phyloP scores from a whole-genome alignment of 805 yeast species.

The Starmerella vaccinii region DNA sequence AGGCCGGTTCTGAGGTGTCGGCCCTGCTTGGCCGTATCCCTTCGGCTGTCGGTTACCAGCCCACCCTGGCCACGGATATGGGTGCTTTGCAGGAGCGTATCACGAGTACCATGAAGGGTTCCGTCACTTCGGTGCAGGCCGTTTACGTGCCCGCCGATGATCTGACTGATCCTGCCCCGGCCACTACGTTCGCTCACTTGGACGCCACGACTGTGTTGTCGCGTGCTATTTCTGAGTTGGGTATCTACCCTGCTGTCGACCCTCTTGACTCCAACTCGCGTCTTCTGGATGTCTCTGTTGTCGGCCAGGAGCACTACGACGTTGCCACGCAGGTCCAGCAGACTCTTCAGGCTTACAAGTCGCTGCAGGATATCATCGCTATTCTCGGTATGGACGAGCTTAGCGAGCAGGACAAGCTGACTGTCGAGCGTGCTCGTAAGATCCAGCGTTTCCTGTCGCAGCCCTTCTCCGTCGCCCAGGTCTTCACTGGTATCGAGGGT shows the following conservation, averaged over 20 bases:
- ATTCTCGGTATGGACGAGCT: slow-evolving; percentile 99
- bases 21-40: slow-evolving; percentile 99
- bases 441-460: slow-evolving; percentile 99
- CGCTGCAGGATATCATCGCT: slow-evolving; percentile 99
- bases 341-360: slow-evolving; percentile 98
- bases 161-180: slow-evolving; percentile 99
- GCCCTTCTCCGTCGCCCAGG: slow-evolving; percentile 99
- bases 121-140: slow-evolving; percentile 99
- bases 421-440: slow-evolving; percentile 99
- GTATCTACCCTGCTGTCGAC: slow-evolving; percentile 99
- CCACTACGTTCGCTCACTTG: slow-evolving; percentile 99
- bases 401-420: slow-evolving; percentile 95
- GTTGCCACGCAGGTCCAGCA: slow-evolving; percentile 93
- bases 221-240: slow-evolving; percentile 98
- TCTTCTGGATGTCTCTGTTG: slow-evolving; percentile 92
- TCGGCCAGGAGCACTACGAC: slow-evolving; percentile 97
- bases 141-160: slow-evolving; percentile 99
- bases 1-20: slow-evolving; percentile 99
- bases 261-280: slow-evolving; percentile 99
- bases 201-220: slow-evolving; percentile 99
- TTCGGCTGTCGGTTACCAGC: slow-evolving; percentile 99
- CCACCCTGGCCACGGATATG: slow-evolving; percentile 99
- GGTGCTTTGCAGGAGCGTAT: slow-evolving; percentile 99
- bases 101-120: slow-evolving; percentile 99
- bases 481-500: slow-evolving; percentile 99